Conservation (phyloP, 352 stramenopile species). For the Chrysophaeum taylorii region DNA sequence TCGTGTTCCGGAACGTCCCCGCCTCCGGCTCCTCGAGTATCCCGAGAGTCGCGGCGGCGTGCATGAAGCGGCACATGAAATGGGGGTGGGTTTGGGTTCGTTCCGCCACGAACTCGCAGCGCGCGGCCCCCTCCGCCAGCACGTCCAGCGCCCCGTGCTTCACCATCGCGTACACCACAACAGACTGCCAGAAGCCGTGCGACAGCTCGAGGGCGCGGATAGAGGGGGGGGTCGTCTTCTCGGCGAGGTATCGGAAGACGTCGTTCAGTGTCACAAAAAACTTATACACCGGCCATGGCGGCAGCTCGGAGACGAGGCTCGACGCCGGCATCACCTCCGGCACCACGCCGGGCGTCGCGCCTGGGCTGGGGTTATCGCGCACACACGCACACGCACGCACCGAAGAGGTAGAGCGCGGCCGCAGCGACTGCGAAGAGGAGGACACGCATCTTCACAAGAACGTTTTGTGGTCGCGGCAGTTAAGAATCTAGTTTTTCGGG, state of each 20-base stretch:
- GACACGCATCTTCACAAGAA: no score
- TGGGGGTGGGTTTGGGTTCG: neutral
- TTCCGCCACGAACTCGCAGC: constrained; percentile 1
- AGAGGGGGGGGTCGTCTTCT: neutral
- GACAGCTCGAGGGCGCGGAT: constrained; percentile 4
- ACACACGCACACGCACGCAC: no score
- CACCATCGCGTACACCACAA: neutral
- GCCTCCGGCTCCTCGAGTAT: no score
- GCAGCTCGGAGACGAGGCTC: no score
- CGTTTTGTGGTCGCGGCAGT: no score
- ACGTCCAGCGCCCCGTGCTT: constrained; percentile 1
- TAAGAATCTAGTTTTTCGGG: no score
- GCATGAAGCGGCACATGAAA: constrained; percentile 4
- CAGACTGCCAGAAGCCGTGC: constrained; percentile 11
- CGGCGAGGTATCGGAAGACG: neutral
- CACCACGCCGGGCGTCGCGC: no score
- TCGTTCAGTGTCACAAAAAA: neutral
- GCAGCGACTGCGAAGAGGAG: no score
- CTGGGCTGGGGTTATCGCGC: no score
- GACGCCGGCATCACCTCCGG: no score
- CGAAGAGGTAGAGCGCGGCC: no score
- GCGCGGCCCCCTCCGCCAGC: neutral
- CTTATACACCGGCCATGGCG: neutral
- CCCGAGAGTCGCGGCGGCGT: neutral
- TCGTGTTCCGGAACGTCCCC: neutral